Base-by-base conservation (phyloP, 1,284 basidiomycete species). In the Malassezia globosa region DNA sequence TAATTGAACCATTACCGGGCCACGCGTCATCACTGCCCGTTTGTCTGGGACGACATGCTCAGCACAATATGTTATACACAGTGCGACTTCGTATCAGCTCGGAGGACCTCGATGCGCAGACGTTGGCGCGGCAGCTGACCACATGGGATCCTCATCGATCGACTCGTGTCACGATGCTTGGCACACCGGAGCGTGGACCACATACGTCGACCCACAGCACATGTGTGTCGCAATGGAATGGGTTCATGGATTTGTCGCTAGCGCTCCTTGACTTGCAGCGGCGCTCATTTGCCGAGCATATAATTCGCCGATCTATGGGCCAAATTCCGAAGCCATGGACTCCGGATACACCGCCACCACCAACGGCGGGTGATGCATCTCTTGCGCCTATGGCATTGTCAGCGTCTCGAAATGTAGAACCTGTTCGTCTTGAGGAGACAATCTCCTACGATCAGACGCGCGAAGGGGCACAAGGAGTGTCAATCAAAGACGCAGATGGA, bases 31-130 rank as follows among this genome's bases (percentile, higher is more conserved):
- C 16, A 10, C 43, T 40, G 25, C 50, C 50, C 10, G 21, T 43
- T 5, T 22, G 14, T 7, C 13, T 52, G 3, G 26, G 23, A 11
- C 44, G 42, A 0, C 23, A 6, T 10, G 31, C 24, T 7, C 45
- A 47, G 50, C 22, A 33, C 35, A 47, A 42, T 33, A 7, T 52
- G 21, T 45, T 52, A n/a, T 52, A 47, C 18, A 21, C 44, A 7
- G 46, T 43, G 27, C 38, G 11, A 5, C 27, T 52, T 10, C 21
- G 31, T 16, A 14, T 23, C 26, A 3, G 18, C 1, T 2, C 21
- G 14, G n/a, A 18, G 21, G 35, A 37, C 16, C 10, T n/a, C 18
- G 25, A n/a, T 14, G 14, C 36, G 5, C 19, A 8, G 7, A 25
- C 7, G 11, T 6, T 33, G 14, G 26, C 22, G 18, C 23, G n/a